Evolutionary conservation across 768 basidiomycete species (phyloP).

Genomic region (Amylocystis lapponica): DNA sequence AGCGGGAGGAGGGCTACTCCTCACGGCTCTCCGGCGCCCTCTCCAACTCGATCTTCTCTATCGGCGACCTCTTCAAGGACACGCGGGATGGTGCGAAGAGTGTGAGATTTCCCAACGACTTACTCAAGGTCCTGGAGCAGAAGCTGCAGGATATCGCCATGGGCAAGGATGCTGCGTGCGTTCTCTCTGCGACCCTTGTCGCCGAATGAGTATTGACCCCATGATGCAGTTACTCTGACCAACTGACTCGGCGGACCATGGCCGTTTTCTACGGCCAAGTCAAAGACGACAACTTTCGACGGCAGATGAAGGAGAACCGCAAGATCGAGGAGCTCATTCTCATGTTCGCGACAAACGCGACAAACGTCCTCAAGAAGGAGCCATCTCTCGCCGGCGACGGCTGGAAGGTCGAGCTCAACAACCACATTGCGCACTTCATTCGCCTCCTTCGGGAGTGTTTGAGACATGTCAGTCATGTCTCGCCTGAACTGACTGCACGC

Average conservation of each 20-base stretch:
- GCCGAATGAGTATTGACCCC: too few relatives aligned
- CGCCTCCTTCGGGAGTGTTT: conserved; percentile 80
- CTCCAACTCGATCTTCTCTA: conserved; percentile 45
- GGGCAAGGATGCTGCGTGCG: conserved; percentile 87
- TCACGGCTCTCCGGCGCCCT: conserved; percentile 63
- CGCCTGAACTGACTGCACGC: conserved; percentile 75
- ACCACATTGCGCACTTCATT: conserved; percentile 87
- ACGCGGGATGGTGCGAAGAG: conserved; percentile 73
- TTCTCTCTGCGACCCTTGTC: conserved; percentile 15
- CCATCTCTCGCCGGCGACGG: conserved; percentile 76
- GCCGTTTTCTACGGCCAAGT: conserved; percentile 91
- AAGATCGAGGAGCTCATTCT: conserved; percentile 97
- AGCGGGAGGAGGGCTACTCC: conserved; percentile 63
- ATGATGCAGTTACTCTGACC: conserved; percentile 75
- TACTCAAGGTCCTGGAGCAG: conserved; percentile 85
- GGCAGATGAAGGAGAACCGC: conserved; percentile 91
- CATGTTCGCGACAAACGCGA: conserved; percentile 91
- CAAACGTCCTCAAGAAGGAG: conserved; percentile 84
- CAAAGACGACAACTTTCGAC: conserved; percentile 76
- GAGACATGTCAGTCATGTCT: conserved; percentile 64
- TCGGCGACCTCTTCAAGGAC: conserved; percentile 80
- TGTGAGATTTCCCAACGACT: conserved; percentile 91
- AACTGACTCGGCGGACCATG: conserved; percentile 83
- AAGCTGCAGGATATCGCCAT: conserved; percentile 89
- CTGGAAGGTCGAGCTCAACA: conserved; percentile 92